Evolutionary conservation across 2,329 filamentous ascomycete species (phyloP).

Genomic region (Phaeosphaeriaceae sp.): DNA sequence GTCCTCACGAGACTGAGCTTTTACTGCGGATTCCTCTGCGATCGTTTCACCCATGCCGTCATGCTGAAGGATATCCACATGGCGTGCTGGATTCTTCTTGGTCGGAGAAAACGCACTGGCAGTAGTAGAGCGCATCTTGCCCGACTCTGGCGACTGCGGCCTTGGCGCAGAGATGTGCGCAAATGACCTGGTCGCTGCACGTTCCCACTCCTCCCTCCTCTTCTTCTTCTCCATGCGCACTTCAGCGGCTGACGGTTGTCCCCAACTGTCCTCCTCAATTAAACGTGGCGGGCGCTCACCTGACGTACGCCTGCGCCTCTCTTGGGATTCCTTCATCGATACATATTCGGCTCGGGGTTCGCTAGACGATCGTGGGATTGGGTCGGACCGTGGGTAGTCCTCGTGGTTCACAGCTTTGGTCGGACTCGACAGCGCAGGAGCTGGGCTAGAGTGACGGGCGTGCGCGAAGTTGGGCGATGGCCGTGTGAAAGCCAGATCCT

Average conservation of each 20-base stretch:
- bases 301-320: slow-evolving; percentile 38
- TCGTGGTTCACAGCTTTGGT: slow-evolving; percentile 31
- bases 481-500: slow-evolving; percentile 53
- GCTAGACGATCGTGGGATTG: slow-evolving; percentile 39
- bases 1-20: slow-evolving; percentile 25
- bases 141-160: slow-evolving; percentile 15
- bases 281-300: slow-evolving; percentile 16
- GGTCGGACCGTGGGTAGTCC: slow-evolving; percentile 27
- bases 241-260: slow-evolving; percentile 28
- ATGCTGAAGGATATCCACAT: slow-evolving; percentile 20
- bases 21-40: slow-evolving; percentile 17
- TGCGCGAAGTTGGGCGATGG: slow-evolving; percentile 54
- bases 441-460: slow-evolving; percentile 47
- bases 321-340: slow-evolving; percentile 55
- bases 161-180: slow-evolving; percentile 38
- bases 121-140: slow-evolving; percentile 23
- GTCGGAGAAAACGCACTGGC: slow-evolving; percentile 36
- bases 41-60: slow-evolving; percentile 30
- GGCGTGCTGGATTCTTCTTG: slow-evolving; percentile 5
- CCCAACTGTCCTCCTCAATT: slow-evolving; percentile 39
- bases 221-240: slow-evolving; percentile 28
- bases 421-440: slow-evolving; percentile 48
- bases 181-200: slow-evolving; percentile 29
- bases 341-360: slow-evolving; percentile 54
- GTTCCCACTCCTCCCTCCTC: slow-evolving; percentile 28